These are phyloP conservation scores for Penicillium desertorum DNA, from an alignment of 495 filamentous ascomycete genomes.

Conservation along the genomic window DNA sequence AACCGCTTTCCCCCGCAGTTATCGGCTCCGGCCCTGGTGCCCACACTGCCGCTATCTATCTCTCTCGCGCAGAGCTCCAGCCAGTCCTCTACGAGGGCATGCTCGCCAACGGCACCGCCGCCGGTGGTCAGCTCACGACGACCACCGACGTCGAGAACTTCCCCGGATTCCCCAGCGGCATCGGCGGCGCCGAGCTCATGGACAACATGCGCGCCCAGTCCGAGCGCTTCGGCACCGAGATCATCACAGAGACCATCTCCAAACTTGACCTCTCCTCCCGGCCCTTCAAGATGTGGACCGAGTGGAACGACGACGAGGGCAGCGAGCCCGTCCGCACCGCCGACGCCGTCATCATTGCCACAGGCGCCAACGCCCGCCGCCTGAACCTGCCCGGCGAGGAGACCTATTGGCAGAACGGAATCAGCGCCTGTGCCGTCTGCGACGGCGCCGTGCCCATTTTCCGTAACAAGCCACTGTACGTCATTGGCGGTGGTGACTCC, in stretches of 20 bases:
- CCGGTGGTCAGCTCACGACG: slow-evolving; percentile 94
- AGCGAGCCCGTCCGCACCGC: slow-evolving; percentile 72
- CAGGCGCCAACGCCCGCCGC: slow-evolving; percentile 85
- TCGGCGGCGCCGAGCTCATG: slow-evolving; percentile 86
- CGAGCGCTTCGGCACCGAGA: slow-evolving; percentile 84
- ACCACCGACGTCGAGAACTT: slow-evolving; percentile 99
- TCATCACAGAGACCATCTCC: slow-evolving; percentile 87
- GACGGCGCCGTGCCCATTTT: slow-evolving; percentile 98
- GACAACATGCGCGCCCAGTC: slow-evolving; percentile 92
- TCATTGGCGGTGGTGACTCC: slow-evolving; percentile 96
- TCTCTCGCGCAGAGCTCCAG: slow-evolving; percentile 84
- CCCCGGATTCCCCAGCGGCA: slow-evolving; percentile 86
- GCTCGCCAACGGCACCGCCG: slow-evolving; percentile 93
- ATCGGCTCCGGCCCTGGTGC: slow-evolving; percentile 95
- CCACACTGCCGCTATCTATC: slow-evolving; percentile 95
- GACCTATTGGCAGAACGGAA: slow-evolving; percentile 93
- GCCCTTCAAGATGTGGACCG: slow-evolving; percentile 89
- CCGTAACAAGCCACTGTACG: slow-evolving; percentile 88
- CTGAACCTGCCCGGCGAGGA: slow-evolving; percentile 86
- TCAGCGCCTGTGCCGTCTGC: slow-evolving; percentile 95
- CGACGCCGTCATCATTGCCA: slow-evolving; percentile 90
- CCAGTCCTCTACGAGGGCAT: slow-evolving; percentile 96
- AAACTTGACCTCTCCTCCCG: slow-evolving; percentile 80
- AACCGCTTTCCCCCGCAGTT: slow-evolving; percentile 39
- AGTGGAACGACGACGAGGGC: slow-evolving; percentile 71